Evolutionary conservation across 768 basidiomycete species (phyloP).

Genomic region (Neoboletus brunneissimus): DNA sequence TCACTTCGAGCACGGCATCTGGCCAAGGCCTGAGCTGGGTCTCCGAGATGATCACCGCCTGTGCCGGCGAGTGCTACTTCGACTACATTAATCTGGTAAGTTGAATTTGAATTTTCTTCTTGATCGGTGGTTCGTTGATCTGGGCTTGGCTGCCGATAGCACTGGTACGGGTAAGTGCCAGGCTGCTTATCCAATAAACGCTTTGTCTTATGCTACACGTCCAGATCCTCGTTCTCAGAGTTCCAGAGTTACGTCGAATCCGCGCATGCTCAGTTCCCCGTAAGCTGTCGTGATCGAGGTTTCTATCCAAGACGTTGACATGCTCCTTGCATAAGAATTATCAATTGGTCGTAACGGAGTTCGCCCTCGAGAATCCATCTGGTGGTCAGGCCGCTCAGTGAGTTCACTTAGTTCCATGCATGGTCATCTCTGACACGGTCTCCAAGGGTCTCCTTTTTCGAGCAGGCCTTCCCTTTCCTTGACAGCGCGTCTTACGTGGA

Average conservation of each 20-base stretch:
- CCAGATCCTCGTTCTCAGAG: conserved; percentile 24
- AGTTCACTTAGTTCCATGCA: background rate
- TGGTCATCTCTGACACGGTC: background rate
- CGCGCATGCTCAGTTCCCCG: conserved; percentile 30
- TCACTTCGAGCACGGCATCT: conserved; percentile 32
- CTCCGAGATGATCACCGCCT: conserved; percentile 34
- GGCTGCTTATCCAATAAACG: background rate
- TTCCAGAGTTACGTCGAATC: conserved; percentile 30
- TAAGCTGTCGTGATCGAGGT: conserved; percentile 1
- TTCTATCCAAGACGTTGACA: conserved; percentile 2
- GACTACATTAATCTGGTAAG: conserved; percentile 37
- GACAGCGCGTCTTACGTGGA: conserved; percentile 30
- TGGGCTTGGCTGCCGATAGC: conserved; percentile 5
- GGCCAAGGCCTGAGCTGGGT: conserved; percentile 38
- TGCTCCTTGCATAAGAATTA: conserved; percentile 10
- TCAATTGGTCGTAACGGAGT: conserved; percentile 32
- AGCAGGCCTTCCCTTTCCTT: conserved; percentile 36
- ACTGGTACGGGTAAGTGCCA: conserved; percentile 30
- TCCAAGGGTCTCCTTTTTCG: conserved; percentile 32
- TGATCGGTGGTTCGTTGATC: background rate
- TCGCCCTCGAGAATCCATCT: conserved; percentile 32
- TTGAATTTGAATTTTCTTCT: background rate
- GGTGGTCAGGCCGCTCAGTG: conserved; percentile 32
- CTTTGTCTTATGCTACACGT: conserved; percentile 2
- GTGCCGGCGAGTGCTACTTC: conserved; percentile 34